Evolutionary conservation across 192 early-diverging fungal species (phyloP).

Genomic region (Fimicolochytrium jonesii): DNA sequence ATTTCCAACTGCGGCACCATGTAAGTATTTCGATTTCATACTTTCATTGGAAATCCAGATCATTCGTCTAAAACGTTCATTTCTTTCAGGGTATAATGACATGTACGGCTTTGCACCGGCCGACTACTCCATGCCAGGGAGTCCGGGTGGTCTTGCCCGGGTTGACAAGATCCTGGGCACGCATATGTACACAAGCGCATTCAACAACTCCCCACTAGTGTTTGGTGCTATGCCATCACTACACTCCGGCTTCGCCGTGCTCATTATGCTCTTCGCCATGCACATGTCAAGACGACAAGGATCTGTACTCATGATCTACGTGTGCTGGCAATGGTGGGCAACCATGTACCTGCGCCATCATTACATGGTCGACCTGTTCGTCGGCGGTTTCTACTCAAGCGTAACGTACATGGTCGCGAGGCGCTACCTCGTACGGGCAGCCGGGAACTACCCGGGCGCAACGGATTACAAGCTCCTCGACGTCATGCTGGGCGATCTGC

Average conservation of each 20-base stretch:
- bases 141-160: conserved; percentile 62
- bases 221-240: conserved; percentile 75
- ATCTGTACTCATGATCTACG: conserved; percentile 44
- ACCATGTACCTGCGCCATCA: conserved; percentile 75
- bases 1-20: conserved; percentile 67
- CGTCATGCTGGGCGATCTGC: conserved; percentile 1
- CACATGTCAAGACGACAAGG: conserved; percentile 21
- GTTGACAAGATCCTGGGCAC: conserved; percentile 64
- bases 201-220: conserved; percentile 65
- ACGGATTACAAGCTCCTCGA: conserved; percentile 18
- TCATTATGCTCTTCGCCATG: conserved; percentile 54
- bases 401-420: conserved; percentile 36
- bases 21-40: conserved; percentile 10
- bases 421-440: conserved; percentile 16
- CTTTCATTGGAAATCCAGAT: neutral
- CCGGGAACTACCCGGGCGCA: neutral
- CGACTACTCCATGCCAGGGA: conserved; percentile 60
- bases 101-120: conserved; percentile 58
- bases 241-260: conserved; percentile 66
- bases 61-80: no score
- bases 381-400: conserved; percentile 60
- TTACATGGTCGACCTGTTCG: conserved; percentile 68
- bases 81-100: conserved; percentile 56
- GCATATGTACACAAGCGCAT: conserved; percentile 57
- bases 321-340: conserved; percentile 74